Conservation (phyloP, 306 rosid genomes). For the Medicago lupulina region DNA sequence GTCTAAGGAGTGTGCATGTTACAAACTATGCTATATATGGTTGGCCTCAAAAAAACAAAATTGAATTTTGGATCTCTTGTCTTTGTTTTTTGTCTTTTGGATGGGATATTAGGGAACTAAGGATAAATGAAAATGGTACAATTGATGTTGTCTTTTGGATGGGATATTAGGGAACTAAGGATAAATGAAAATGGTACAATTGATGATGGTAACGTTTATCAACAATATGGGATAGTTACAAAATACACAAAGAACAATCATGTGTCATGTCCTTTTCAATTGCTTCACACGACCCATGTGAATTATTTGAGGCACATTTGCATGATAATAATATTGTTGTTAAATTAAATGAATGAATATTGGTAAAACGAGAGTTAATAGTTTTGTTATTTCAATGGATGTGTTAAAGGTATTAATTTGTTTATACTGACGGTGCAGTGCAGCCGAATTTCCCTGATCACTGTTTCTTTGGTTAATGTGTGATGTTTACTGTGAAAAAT, state of each 20-base stretch:
- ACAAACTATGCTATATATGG: background rate
- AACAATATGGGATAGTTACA: constrained; percentile 34
- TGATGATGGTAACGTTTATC: constrained; percentile 37
- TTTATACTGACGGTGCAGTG: constrained; percentile 29
- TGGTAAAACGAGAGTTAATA: background rate
- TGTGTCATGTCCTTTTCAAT: constrained; percentile 45
- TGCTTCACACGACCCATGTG: constrained; percentile 18
- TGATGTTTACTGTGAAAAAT: constrained; percentile 32
- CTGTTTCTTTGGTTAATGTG: constrained; percentile 37
- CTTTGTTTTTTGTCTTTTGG: constrained; percentile 28
- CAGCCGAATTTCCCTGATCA: constrained; percentile 21
- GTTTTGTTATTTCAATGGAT: background rate
- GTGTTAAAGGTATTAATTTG: constrained; percentile 36
- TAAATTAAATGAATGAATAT: background rate
- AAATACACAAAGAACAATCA: constrained; percentile 53
- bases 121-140: constrained; percentile 27
- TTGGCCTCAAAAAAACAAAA: background rate
- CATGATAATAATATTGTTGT: background rate
- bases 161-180: constrained; percentile 24
- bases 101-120: constrained; percentile 25
- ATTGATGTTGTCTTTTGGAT: constrained; percentile 36
- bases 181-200: constrained; percentile 25
- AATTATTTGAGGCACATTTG: background rate
- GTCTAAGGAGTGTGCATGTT: constrained; percentile 9
- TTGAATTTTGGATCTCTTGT: constrained; percentile 24